phyloP scores from a whole-genome alignment of 495 filamentous ascomycete genomes.

The Podospora sp. region DNA sequence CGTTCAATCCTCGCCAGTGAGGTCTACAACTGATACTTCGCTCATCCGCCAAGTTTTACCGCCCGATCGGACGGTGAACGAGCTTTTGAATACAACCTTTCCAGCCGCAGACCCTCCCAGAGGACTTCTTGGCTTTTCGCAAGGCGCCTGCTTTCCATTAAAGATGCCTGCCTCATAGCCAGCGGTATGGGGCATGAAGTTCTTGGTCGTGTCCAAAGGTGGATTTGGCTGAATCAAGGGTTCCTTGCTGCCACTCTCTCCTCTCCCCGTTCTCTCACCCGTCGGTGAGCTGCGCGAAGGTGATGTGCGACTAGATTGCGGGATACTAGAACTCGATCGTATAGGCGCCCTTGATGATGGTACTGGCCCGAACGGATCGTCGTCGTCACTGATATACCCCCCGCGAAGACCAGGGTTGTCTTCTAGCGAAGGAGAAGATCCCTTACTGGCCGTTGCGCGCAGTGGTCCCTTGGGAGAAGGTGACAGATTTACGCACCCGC shows the following conservation, averaged over 20 bases:
- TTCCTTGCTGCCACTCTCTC: not conserved
- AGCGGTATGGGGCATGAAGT: constrained; percentile 12
- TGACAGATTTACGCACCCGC: not conserved
- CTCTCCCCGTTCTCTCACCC: not conserved
- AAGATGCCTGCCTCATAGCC: not conserved
- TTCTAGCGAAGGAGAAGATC: not conserved
- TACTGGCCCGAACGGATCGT: constrained; percentile 23
- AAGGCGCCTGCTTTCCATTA: constrained; percentile 21
- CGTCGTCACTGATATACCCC: constrained; percentile 4
- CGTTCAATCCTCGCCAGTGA: constrained; percentile 42
- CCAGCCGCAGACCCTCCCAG: too few species aligned
- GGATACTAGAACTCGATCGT: not conserved
- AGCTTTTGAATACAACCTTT: not conserved
- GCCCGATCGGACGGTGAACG: not conserved
- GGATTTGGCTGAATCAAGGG: too few species aligned
- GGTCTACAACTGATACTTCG: constrained; percentile 44
- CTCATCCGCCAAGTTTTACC: constrained; percentile 37
- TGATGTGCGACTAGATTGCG: not conserved
- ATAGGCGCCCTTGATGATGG: not conserved
- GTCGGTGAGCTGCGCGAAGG: not conserved
- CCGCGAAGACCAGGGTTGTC: not conserved
- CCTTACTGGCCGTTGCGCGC: too few species aligned
- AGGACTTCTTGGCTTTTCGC: constrained; percentile 26
- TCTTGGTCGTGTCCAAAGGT: not conserved
- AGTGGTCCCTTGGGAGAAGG: not conserved